Conservation (phyloP, 129 eudicot species). For the Artemisia annua region DNA sequence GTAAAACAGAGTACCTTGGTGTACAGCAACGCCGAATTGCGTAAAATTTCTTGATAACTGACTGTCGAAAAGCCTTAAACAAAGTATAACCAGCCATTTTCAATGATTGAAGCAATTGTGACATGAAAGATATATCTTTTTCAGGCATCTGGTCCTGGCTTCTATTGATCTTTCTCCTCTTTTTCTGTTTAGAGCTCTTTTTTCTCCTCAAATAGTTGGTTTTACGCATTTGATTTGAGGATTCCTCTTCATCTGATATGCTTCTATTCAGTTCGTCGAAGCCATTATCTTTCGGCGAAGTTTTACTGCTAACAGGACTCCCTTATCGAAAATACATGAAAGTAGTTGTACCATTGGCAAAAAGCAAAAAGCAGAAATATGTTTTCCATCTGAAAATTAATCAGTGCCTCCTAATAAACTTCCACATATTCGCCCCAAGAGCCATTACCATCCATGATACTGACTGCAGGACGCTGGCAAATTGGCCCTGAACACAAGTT, state of each 20-base stretch:
- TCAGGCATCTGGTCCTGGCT: constrained; percentile 32
- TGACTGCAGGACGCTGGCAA: too few species aligned
- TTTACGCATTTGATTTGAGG: constrained; percentile 37
- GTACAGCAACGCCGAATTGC: too few species aligned
- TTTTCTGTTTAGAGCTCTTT: constrained; percentile 55
- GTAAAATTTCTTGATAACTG: constrained; percentile 48
- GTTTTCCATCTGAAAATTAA: too few species aligned
- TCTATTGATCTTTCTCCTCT: constrained; percentile 29
- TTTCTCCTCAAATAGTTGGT: constrained; percentile 49
- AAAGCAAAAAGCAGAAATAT: constrained; percentile 67
- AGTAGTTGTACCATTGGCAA: constrained; percentile 73
- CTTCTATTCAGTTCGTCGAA: constrained; percentile 36
- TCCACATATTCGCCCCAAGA: too few species aligned
- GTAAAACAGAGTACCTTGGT: too few species aligned
- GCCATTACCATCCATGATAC: too few species aligned
- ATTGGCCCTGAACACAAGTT: too few species aligned
- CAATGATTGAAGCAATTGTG: constrained; percentile 57
- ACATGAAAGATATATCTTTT: constrained; percentile 45
- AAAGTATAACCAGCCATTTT: constrained; percentile 64
- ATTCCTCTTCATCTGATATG: constrained; percentile 38
- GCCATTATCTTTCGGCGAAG: constrained; percentile 36
- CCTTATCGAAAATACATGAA: constrained; percentile 75
- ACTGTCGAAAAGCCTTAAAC: constrained; percentile 82
- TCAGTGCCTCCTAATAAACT: too few species aligned
- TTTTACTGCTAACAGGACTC: constrained; percentile 36